Evolutionary conservation across 2,329 filamentous ascomycete genomes (phyloP), one percentile per base, ranked within the genome.

Genomic region (Colletotrichum costaricense): DNA sequence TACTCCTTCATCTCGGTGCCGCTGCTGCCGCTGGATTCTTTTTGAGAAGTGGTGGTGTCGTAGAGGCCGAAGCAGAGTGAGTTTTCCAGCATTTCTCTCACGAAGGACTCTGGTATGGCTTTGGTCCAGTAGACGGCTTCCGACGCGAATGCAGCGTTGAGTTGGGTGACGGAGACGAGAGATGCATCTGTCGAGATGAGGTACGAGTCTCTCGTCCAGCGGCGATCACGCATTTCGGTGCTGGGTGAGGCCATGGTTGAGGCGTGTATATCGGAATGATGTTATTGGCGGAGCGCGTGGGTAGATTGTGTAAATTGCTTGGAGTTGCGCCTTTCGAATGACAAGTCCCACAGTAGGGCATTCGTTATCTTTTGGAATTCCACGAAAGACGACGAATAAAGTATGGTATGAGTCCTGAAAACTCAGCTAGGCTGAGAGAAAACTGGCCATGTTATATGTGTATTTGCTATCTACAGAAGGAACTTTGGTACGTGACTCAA

Each of bases 21-120:
- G 6, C 14, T 3, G 16, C 16, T 4, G 42, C 7, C 5, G 19
- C 42, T 22, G 42, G 19, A 8, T 49, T 49, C 42, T 49, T 49
- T 19, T 22, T 22, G 42, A 22, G 42, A 22, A 22, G 16, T 49
- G 42, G 19, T 19, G 12, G 46, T 63, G 30, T 22, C 14, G 22
- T 91, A 93, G 5, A 93, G 78, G 6, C 88, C 89, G 63, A 93
- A 84, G 64, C 89, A 91, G 55, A 93, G 79, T 42, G 88, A 92
- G 73, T 89, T 88, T 46, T 88, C 81, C 14, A 93, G 79, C 75
- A 89, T 87, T 69, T 85, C 86, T 69, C 84, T 82, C 73, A 91
- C 82, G 30, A 83, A 80, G 0, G 82, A 79, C n/a, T 86, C 81
- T 1, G 89, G 85, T 3, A 90, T 80, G 4, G 87, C 79, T 38